These are phyloP conservation scores for Mastigamoeba balamuthi DNA, from an alignment of 78 protist genomes.

Conservation along the genomic window DNA sequence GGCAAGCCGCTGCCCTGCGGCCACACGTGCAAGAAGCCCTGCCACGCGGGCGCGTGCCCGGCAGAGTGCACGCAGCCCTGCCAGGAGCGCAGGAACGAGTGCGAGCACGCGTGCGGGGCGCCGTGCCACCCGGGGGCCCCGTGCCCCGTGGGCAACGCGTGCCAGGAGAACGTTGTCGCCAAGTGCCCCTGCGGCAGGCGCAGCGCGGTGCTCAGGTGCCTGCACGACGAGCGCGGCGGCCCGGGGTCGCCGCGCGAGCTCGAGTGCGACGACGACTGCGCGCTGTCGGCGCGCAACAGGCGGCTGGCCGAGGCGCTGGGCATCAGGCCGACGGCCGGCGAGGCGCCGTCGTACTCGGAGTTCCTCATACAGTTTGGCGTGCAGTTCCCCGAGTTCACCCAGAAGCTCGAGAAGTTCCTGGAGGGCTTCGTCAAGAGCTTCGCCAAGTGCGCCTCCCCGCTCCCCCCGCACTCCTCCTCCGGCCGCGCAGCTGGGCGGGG, in stretches of 20 bases:
- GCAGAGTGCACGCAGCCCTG: neutral
- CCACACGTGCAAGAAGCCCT: slow-evolving; percentile 28
- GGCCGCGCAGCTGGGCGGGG: too few relatives aligned
- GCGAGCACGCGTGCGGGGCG: slow-evolving; percentile 33
- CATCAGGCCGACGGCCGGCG: slow-evolving; percentile 4
- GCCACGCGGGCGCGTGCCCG: slow-evolving; percentile 49
- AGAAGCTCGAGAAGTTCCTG: too few relatives aligned
- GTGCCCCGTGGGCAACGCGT: slow-evolving; percentile 34
- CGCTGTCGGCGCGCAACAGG: slow-evolving; percentile 22
- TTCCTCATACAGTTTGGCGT: too few relatives aligned
- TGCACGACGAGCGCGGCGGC: slow-evolving; percentile 14
- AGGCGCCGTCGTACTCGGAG: too few relatives aligned
- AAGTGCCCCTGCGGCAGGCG: slow-evolving; percentile 43
- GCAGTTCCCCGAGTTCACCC: too few relatives aligned
- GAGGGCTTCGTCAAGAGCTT: too few relatives aligned
- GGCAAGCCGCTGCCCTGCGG: slow-evolving; percentile 41
- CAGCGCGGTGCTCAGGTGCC: slow-evolving; percentile 26
- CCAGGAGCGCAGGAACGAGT: neutral
- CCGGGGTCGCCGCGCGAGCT: neutral
- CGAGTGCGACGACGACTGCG: slow-evolving; percentile 56
- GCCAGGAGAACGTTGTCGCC: neutral
- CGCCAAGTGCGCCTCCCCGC: too few relatives aligned
- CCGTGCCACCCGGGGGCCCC: slow-evolving; percentile 59
- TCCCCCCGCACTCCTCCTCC: too few relatives aligned
- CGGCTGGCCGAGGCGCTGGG: slow-evolving; percentile 20